phyloP scores from a whole-genome alignment of 306 rosid genomes.

The Acacia melanoxylon region DNA sequence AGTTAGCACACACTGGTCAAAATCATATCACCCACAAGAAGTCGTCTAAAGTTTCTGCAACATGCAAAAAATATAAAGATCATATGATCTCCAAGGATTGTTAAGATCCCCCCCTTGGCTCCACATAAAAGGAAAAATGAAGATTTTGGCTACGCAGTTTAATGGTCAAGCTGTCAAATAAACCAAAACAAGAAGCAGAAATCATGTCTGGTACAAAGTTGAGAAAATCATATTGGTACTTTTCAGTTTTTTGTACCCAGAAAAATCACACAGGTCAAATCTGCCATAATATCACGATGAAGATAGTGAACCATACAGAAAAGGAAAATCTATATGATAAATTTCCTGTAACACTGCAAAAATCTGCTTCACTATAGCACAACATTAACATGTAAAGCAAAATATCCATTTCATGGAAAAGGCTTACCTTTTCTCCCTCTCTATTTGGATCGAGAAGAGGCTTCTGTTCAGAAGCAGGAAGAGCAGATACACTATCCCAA shows the following conservation, averaged over 20 bases:
- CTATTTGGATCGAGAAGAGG: conserved; percentile 89
- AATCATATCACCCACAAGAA: conserved; percentile 9
- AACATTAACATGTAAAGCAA: not conserved
- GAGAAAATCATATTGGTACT: not conserved
- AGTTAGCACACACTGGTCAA: conserved; percentile 1
- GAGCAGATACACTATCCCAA: conserved; percentile 72
- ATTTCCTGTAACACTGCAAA: conserved; percentile 1
- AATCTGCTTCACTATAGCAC: conserved; percentile 17
- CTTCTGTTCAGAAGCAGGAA: conserved; percentile 88
- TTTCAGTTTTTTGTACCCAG: not conserved
- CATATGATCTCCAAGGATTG: not conserved
- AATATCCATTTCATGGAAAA: conserved; percentile 1
- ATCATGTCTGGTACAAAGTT: not conserved
- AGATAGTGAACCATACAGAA: not conserved
- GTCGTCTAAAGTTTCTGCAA: not conserved
- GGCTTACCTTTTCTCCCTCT: conserved; percentile 90
- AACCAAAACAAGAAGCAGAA: conserved; percentile 4
- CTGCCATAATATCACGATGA: not conserved
- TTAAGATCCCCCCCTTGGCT: not conserved
- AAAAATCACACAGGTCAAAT: not conserved
- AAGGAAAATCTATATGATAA: not conserved
- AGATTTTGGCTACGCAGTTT: not conserved
- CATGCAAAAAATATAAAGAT: not conserved
- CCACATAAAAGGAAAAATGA: not conserved
- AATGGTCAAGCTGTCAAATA: not conserved